These are phyloP conservation scores for Trichoderma lentiforme DNA, from an alignment of 2,329 filamentous ascomycete species.

Conservation along the genomic window DNA sequence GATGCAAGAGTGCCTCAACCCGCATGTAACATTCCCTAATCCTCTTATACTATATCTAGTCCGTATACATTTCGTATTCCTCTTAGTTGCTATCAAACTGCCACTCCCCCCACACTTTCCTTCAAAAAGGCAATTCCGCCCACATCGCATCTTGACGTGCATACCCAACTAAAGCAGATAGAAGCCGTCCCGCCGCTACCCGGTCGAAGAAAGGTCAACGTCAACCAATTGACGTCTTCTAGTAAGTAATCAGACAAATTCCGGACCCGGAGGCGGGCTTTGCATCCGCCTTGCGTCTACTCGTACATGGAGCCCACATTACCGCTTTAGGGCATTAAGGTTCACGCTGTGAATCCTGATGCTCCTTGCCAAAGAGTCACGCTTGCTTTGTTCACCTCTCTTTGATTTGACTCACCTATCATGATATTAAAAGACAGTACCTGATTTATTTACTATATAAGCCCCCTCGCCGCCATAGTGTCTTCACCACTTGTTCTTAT, in stretches of 20 bases:
- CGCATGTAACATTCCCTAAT: neutral
- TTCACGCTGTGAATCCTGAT: neutral
- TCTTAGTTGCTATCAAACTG: neutral
- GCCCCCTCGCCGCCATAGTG: neutral
- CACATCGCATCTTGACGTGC: neutral
- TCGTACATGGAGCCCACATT: neutral
- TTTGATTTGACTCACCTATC: neutral
- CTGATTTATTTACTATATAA: neutral
- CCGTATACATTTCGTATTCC: neutral
- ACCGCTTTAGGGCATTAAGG: neutral
- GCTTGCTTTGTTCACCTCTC: neutral
- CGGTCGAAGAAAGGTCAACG: neutral
- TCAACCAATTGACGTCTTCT: neutral
- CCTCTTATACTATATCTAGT: neutral
- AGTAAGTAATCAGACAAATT: neutral
- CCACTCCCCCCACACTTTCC: neutral
- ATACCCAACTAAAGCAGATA: neutral
- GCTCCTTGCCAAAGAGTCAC: neutral
- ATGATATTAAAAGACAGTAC: neutral
- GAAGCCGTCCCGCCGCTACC: neutral
- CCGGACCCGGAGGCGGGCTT: neutral
- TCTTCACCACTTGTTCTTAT: neutral
- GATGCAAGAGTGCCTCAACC: neutral
- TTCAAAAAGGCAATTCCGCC: slow-evolving; percentile 10
- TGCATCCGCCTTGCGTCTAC: neutral